These are phyloP conservation scores for Pythium brassicae DNA, from an alignment of 352 stramenopile genomes.

Conservation along the genomic window DNA sequence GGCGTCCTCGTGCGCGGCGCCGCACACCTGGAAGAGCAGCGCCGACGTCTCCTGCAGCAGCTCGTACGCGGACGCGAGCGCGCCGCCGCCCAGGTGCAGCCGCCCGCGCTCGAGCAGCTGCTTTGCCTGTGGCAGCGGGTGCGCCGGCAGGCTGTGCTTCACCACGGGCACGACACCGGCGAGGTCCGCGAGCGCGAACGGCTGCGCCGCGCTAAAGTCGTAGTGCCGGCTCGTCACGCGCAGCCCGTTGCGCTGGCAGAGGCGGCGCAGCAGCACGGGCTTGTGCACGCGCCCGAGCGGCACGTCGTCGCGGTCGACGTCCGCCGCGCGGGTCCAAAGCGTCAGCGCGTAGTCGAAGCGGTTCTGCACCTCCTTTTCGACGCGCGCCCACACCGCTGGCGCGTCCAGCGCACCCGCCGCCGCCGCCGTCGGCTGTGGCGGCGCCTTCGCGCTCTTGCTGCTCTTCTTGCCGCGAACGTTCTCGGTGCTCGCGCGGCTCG, in stretches of 20 bases:
- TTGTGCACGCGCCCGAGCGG: conserved; percentile 62
- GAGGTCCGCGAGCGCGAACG: conserved; percentile 90
- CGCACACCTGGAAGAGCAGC: conserved; percentile 93
- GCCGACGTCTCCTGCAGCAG: conserved; percentile 88
- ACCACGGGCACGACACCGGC: conserved; percentile 92
- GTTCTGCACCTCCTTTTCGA: conserved; percentile 59
- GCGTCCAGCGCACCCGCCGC: conserved; percentile 23
- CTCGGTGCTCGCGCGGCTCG: conserved; percentile 20
- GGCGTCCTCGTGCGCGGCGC: conserved; percentile 90
- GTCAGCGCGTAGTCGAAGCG: conserved; percentile 78
- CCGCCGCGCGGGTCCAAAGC: conserved; percentile 48
- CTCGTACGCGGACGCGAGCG: conserved; percentile 78
- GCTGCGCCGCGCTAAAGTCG: conserved; percentile 63
- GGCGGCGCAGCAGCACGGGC: conserved; percentile 82
- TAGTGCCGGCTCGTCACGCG: conserved; percentile 89
- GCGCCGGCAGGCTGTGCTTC: conserved; percentile 86
- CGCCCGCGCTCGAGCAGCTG: conserved; percentile 87
- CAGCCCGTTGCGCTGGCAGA: conserved; percentile 93
- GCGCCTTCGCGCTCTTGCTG: conserved; percentile 26
- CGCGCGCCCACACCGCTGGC: conserved; percentile 47
- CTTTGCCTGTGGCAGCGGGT: conserved; percentile 74
- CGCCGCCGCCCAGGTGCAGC: conserved; percentile 68
- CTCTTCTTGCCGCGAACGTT: conserved; percentile 24
- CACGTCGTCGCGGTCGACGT: conserved; percentile 19
- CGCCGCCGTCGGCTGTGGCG: conserved; percentile 12